Percentiles rank a stretch among this genome's conserved stretches.
Evolutionary conservation across 306 rosid genomes (phyloP).

Genomic region (Quercus dentata): DNA sequence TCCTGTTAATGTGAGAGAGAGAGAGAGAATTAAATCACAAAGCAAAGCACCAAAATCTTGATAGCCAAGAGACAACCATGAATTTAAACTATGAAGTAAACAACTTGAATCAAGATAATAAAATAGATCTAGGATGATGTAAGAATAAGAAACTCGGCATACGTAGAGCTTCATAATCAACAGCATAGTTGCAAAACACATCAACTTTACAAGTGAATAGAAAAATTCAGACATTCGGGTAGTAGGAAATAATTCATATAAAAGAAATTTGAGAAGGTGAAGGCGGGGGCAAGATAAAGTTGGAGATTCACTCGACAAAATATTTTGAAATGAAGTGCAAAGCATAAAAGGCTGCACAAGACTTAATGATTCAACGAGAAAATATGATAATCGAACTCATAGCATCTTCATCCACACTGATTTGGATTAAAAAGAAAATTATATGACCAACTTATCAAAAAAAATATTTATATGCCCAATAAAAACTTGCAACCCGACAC

Average conservation of each 20-base stretch:
- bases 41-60: neutral
- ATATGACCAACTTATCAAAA: no score
- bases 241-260: no score
- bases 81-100: neutral
- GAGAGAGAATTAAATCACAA: neutral
- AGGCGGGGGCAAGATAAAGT: neutral
- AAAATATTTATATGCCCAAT: no score
- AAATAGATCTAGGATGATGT: neutral
- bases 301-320: neutral
- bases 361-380: neutral
- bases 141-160: neutral
- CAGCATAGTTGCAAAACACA: neutral
- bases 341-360: neutral
- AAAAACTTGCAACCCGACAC: no score
- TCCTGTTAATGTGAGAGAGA: conserved; percentile 36
- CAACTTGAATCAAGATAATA: neutral
- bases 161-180: neutral
- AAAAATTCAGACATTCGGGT: neutral
- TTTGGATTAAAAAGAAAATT: no score
- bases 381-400: neutral
- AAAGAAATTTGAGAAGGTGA: neutral
- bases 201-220: neutral
- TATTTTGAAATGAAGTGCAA: neutral
- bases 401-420: neutral
- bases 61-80: neutral